Evolutionary conservation across 225 moss, liverwort and hornwort species (phyloP), one percentile per base, ranked within the genome.

Genomic region (Polytrichum commune): DNA sequence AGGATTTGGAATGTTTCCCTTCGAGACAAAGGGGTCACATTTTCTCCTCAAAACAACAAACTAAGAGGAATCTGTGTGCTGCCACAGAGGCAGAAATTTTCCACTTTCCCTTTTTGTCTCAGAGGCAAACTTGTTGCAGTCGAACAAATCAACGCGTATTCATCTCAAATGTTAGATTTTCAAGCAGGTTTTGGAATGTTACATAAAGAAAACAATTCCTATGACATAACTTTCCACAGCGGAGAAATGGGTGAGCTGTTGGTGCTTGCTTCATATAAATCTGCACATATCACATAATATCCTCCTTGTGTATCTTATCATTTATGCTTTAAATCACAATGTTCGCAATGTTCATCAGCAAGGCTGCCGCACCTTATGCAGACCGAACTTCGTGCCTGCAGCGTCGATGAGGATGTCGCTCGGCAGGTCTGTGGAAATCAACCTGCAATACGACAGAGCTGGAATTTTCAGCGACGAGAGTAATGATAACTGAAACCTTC

Each of bases 381-480:
- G 81, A 25, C 91, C 88, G 68, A 96, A 96, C 81, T 75, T 88
- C 70, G 90, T 88, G 54, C 88, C 93, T 19, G 85, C 88, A 66
- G 86, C 95, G 38, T 91, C 91, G 58, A 96, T 83, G 55, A 84
- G 81, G 28, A 96, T 78, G 82, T 93, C 95, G 69, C 91, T 86
- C 8, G 93, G 91, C 53, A 91, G 77, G 75, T 93, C 95, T 19
- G 90, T 89, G 60, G 95, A 89, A 55, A 87, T 67, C 28, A 88
- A 85, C 93, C 95, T 96, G 88, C 73, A 71, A 25, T 8, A 60
- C 1, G 2, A 62, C 66, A 26, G 27, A 57, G 4, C 25, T 33
- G 32, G 29, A 4, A 24, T n/a, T 27, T 19, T 20, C 26, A 22
- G 18, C 53, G 38, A 67, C 10, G 2, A 7, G 29, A 24, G 3